Base-by-base conservation (phyloP, 345 rosid genomes). In the Heritiera littoralis region DNA sequence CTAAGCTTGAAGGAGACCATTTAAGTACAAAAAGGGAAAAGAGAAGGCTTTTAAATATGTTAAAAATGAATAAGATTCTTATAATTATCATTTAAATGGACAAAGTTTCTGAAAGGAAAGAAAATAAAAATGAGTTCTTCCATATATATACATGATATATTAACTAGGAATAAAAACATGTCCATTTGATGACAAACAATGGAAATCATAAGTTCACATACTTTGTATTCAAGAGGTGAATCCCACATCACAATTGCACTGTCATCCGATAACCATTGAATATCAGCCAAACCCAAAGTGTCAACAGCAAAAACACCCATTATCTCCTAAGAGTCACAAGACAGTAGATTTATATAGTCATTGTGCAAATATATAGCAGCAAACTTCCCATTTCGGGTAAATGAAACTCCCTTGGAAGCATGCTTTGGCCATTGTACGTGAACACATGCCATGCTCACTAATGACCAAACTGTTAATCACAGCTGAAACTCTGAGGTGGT, bases 391-490 rank as follows among this genome's bases (percentile, higher is more conserved):
- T 96, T 98, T 77, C 85, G 78, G 77, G 94, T 92, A 65, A 92
- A 94, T 18, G 97, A 65, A 71, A 96, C 87, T 66, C 97, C 99
- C 79, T 88, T 94, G 18, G 99, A 90, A 75, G 88, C 93, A 85
- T 96, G 98, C 81, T 96, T 96, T 11, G 99, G 99, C 93, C 92
- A 94, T 23, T 91, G 98, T 67, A 96, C 95, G 71, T 96, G 99
- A 85, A 94, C 91, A 81, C 99, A 96, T 0, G 98, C 99, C 3
- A 97, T 94, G 89, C 92, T 96, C 86, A 96, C 65, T 58, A 94
- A 84, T 0, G 98, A 94, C 98, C 99, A 92, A 70, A 94, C 99
- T 0, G 98, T 96, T 79, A 96, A 81, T 35, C 97, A 85, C 78
- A 94, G 84, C 81, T 94, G 99, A 85, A 94, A 96, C 68, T 92